A percentile compares a stretch with the other conserved stretches of the same genome.
Evolutionary conservation across 768 basidiomycete species (phyloP).

Genomic region (Mycena galericulata): DNA sequence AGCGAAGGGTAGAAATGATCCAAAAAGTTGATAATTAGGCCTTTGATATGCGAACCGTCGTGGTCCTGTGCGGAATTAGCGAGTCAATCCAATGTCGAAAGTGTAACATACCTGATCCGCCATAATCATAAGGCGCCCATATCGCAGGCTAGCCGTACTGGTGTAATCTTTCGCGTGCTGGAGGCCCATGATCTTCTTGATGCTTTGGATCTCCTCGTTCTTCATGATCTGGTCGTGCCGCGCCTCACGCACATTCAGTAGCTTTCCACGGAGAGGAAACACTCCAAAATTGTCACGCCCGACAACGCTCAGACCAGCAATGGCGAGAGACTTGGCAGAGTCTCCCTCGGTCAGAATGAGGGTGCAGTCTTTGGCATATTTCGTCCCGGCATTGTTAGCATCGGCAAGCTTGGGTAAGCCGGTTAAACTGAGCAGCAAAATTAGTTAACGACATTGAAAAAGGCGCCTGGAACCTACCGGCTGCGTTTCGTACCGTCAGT

Average conservation of each 20-base stretch:
- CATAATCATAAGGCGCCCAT: constrained; percentile 99
- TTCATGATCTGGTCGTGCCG: constrained; percentile 97
- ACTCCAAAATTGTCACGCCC: constrained; percentile 98
- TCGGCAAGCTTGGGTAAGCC: constrained; percentile 95
- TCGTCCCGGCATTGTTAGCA: constrained; percentile 96
- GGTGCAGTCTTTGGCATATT: constrained; percentile 84
- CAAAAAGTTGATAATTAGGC: constrained; percentile 97
- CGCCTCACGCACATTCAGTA: constrained; percentile 97
- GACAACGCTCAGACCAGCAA: constrained; percentile 94
- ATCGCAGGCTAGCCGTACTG: constrained; percentile 76
- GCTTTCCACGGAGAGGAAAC: constrained; percentile 96
- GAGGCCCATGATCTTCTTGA: constrained; percentile 98
- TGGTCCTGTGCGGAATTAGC: constrained; percentile 78
- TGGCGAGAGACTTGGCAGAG: constrained; percentile 96
- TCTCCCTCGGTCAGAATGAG: constrained; percentile 99
- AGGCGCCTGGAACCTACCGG: constrained; percentile 61
- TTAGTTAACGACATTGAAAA: background rate
- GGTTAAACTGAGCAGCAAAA: constrained; percentile 67
- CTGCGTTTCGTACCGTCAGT: constrained; percentile 93
- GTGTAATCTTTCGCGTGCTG: constrained; percentile 94
- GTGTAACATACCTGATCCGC: constrained; percentile 87
- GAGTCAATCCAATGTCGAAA: background rate
- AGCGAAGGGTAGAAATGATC: constrained; percentile 98
- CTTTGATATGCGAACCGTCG: constrained; percentile 99
- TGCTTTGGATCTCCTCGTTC: constrained; percentile 96